phyloP scores from a whole-genome alignment of 768 basidiomycete genomes.

The Baorangia bicolor region DNA sequence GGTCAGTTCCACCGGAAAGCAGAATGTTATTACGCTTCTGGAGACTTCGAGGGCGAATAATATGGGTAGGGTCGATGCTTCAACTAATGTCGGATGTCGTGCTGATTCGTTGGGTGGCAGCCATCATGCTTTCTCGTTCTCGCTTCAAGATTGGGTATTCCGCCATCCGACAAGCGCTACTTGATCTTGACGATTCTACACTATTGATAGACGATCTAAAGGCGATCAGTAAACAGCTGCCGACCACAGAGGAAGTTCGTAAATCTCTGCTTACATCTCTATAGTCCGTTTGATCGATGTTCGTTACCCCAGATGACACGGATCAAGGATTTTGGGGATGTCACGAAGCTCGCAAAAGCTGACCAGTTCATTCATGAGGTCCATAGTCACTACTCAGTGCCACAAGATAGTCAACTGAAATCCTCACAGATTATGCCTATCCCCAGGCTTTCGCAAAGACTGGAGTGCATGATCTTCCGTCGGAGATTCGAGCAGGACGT shows the following conservation, averaged over 20 bases:
- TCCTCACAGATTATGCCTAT: slow-evolving; percentile 68
- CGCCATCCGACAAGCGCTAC: slow-evolving; percentile 67
- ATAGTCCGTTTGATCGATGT: neutral
- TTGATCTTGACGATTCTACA: slow-evolving; percentile 67
- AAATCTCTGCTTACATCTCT: neutral
- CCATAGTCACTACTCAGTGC: slow-evolving; percentile 7
- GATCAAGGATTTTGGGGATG: slow-evolving; percentile 68
- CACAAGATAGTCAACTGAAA: slow-evolving; percentile 1
- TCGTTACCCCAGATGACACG: slow-evolving; percentile 47
- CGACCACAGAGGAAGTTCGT: slow-evolving; percentile 77
- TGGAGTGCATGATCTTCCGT: slow-evolving; percentile 83
- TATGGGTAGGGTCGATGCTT: slow-evolving; percentile 50
- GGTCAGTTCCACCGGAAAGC: slow-evolving; percentile 46
- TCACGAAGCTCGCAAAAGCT: slow-evolving; percentile 72
- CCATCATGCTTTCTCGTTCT: slow-evolving; percentile 79
- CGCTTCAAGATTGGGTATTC: slow-evolving; percentile 64
- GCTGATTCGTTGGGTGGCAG: slow-evolving; percentile 37
- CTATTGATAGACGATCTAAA: slow-evolving; percentile 76
- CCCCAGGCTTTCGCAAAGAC: slow-evolving; percentile 68
- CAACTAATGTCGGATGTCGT: neutral
- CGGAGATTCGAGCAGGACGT: slow-evolving; percentile 79
- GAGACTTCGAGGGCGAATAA: slow-evolving; percentile 85
- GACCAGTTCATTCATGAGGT: slow-evolving; percentile 85
- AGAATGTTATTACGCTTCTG: slow-evolving; percentile 66
- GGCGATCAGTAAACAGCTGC: slow-evolving; percentile 70